These are phyloP conservation scores for Botrytis byssoidea DNA, from an alignment of 2,329 filamentous ascomycete species.

Conservation along the genomic window DNA sequence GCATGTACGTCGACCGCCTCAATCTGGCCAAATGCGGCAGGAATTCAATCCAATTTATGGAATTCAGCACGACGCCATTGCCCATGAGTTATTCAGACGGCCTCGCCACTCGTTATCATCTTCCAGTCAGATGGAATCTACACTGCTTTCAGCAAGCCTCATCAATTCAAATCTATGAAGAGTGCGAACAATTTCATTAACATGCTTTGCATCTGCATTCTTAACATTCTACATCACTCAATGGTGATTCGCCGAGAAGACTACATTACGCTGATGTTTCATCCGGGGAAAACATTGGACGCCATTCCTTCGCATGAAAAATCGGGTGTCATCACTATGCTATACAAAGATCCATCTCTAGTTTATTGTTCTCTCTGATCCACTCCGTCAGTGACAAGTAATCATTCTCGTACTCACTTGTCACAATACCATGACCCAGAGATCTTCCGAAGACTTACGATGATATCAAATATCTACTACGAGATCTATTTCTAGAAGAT, in stretches of 20 bases:
- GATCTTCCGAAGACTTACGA: constrained; percentile 18
- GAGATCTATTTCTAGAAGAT: constrained; percentile 27
- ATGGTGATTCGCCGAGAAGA: constrained; percentile 10
- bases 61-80: constrained; percentile 6
- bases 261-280: constrained; percentile 20
- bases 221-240: neutral
- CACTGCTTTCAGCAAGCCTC: constrained; percentile 9
- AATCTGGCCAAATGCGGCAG: constrained; percentile 7
- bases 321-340: constrained; percentile 13
- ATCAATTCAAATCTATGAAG: neutral
- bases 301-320: constrained; percentile 13
- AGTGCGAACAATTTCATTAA: neutral
- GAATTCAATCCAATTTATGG: constrained; percentile 16
- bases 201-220: constrained; percentile 5
- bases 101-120: neutral
- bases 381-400: constrained; percentile 15
- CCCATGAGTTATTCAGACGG: neutral
- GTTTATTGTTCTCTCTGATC: constrained; percentile 7
- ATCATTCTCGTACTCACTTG: constrained; percentile 18
- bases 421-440: neutral
- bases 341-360: constrained; percentile 3
- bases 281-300: constrained; percentile 19
- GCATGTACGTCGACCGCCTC: constrained; percentile 4
- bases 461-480: constrained; percentile 20
- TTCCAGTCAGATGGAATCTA: neutral